phyloP scores from a whole-genome alignment of 169 alveolate genomes.

The Babesia microti region DNA sequence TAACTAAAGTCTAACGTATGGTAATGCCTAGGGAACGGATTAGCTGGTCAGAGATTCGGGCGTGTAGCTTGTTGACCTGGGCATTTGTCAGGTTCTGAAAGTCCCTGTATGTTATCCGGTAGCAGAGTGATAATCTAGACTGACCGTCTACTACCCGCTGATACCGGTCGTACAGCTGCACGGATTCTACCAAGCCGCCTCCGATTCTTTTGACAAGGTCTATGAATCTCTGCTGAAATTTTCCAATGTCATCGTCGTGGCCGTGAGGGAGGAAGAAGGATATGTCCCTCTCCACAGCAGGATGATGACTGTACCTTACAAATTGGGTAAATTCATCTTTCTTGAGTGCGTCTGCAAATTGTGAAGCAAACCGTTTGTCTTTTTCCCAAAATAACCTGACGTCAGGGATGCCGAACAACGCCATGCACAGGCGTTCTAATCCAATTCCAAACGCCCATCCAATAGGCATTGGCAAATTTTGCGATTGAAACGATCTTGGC shows the following conservation, averaged over 20 bases:
- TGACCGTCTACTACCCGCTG: conserved; percentile 11
- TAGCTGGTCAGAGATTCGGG: conserved; percentile 5
- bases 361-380: conserved; percentile 72
- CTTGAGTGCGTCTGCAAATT: conserved; percentile 50
- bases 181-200: conserved; percentile 32
- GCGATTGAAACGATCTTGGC: conserved; percentile 13
- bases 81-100: conserved; percentile 58
- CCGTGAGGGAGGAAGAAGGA: conserved; percentile 45
- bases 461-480: too few species aligned
- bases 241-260: conserved; percentile 1
- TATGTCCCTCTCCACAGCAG: conserved; percentile 51
- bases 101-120: conserved; percentile 53
- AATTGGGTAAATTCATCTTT: conserved; percentile 33
- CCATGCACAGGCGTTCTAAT: conserved; percentile 81
- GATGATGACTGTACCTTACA: conserved; percentile 52
- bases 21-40: too few species aligned
- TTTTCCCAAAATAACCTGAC: conserved; percentile 83
- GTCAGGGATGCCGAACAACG: conserved; percentile 74
- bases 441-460: conserved; percentile 94
- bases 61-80: conserved; percentile 47
- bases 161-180: conserved; percentile 11
- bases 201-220: conserved; percentile 8
- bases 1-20: too few species aligned
- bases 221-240: conserved; percentile 10
- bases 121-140: conserved; percentile 46